Conservation (phyloP, 2,329 filamentous ascomycete species). For the Knufia petricola region DNA sequence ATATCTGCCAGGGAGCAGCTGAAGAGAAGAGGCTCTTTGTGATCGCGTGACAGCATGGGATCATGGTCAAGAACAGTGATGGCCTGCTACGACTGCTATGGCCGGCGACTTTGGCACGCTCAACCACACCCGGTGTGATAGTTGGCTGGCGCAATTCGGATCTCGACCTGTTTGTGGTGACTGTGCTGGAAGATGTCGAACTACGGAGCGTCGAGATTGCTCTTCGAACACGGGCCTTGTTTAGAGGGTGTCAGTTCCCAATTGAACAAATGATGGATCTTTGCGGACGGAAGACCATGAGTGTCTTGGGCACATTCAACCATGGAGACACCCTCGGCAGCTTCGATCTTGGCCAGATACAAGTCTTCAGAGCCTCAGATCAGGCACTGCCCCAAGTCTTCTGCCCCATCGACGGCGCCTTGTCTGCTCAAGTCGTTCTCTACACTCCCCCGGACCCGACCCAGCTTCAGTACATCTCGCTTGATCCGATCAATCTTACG, state of each 20-base stretch:
- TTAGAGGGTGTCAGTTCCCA: slow-evolving; percentile 71
- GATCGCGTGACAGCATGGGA: slow-evolving; percentile 45
- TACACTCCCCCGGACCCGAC: slow-evolving; percentile 78
- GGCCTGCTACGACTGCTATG: slow-evolving; percentile 97
- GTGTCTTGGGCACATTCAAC: slow-evolving; percentile 80
- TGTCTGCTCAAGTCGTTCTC: slow-evolving; percentile 76
- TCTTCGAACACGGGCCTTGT: slow-evolving; percentile 70
- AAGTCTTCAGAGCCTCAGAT: slow-evolving; percentile 45
- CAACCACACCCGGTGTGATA: slow-evolving; percentile 68
- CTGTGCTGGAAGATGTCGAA: slow-evolving; percentile 83
- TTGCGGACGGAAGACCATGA: slow-evolving; percentile 72
- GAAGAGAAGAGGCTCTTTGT: slow-evolving; percentile 89
- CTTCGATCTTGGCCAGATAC: slow-evolving; percentile 62
- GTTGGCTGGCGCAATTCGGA: slow-evolving; percentile 94
- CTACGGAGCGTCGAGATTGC: slow-evolving; percentile 70
- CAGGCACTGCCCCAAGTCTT: slow-evolving; percentile 59
- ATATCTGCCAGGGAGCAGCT: slow-evolving; percentile 94
- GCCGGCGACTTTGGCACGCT: slow-evolving; percentile 74
- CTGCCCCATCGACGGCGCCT: slow-evolving; percentile 53
- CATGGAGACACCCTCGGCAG: slow-evolving; percentile 32
- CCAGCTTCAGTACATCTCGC: slow-evolving; percentile 92
- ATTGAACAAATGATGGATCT: slow-evolving; percentile 71
- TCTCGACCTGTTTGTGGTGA: slow-evolving; percentile 80
- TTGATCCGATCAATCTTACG: slow-evolving; percentile 57
- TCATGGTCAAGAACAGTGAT: slow-evolving; percentile 56